phyloP scores from a whole-genome alignment of 1,284 basidiomycete species.

The Lignosus rhinocerotis region DNA sequence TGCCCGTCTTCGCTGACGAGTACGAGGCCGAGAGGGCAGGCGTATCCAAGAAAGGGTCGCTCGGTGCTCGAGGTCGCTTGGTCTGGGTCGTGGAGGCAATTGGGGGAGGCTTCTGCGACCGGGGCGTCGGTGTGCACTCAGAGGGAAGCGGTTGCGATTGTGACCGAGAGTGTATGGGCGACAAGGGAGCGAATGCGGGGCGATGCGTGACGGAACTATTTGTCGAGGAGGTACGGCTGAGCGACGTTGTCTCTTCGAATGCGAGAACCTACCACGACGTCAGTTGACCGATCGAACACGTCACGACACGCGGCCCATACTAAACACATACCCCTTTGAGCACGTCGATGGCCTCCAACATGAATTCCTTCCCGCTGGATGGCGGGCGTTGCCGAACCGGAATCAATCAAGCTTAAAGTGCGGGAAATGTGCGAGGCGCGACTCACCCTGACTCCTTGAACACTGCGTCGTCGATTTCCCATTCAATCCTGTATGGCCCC shows the following conservation, averaged over 20 bases:
- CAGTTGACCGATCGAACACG: slow-evolving; percentile 1
- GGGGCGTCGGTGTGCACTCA: slow-evolving; percentile 35
- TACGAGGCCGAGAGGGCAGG: slow-evolving; percentile 60
- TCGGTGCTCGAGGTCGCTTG: slow-evolving; percentile 70
- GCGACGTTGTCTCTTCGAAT: slow-evolving; percentile 62
- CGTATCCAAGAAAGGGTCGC: slow-evolving; percentile 78
- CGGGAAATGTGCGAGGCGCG: slow-evolving; percentile 16
- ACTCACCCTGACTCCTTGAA: slow-evolving; percentile 83
- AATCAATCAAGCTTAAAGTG: slow-evolving; percentile 19
- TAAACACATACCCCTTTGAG: slow-evolving; percentile 72
- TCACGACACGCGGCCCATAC: background rate
- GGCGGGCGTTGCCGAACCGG: slow-evolving; percentile 21
- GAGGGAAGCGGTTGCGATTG: slow-evolving; percentile 54
- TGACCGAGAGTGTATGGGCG: slow-evolving; percentile 50
- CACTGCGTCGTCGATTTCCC: slow-evolving; percentile 83
- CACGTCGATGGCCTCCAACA: slow-evolving; percentile 78
- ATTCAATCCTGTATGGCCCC: slow-evolving; percentile 63
- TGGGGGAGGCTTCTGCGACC: slow-evolving; percentile 37
- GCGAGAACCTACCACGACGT: slow-evolving; percentile 39
- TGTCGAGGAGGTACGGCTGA: slow-evolving; percentile 40
- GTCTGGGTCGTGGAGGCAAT: slow-evolving; percentile 44
- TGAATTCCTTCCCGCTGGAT: slow-evolving; percentile 77
- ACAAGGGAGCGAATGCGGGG: slow-evolving; percentile 35
- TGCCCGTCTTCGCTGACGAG: slow-evolving; percentile 47
- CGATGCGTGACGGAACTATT: slow-evolving; percentile 35